A percentile compares a stretch with the other conserved stretches of the same genome.
Conservation (phyloP, 2,329 filamentous ascomycete species). For the Ciborinia camelliae region DNA sequence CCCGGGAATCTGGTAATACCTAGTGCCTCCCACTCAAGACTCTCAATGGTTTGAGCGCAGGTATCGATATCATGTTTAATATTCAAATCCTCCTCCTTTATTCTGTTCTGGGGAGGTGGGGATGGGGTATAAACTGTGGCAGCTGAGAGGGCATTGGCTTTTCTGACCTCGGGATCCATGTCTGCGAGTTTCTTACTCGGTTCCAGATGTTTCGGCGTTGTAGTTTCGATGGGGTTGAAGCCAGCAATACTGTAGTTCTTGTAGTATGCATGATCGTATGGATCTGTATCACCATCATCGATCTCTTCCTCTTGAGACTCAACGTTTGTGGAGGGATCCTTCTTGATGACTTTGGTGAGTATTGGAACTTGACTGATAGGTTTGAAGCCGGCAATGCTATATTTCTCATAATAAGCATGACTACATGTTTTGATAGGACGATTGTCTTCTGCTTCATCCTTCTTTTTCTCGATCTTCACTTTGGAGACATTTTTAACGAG, state of each 20-base stretch:
- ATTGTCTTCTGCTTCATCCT: background rate
- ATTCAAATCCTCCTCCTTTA: background rate
- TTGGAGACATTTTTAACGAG: no score
- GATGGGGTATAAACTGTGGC: background rate
- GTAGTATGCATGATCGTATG: background rate
- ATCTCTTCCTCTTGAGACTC: no score
- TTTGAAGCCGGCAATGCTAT: background rate
- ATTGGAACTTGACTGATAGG: no score
- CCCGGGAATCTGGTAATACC: background rate
- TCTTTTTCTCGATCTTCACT: no score
- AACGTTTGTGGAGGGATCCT: no score
- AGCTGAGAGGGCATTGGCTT: background rate
- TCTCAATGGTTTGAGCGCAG: background rate
- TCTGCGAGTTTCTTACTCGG: no score
- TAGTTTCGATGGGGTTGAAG: background rate
- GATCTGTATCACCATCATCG: no score
- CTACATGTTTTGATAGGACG: background rate
- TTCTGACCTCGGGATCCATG: background rate
- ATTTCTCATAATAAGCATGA: background rate
- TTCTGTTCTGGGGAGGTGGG: background rate
- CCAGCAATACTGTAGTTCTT: background rate
- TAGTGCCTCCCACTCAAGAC: background rate
- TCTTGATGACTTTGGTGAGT: background rate
- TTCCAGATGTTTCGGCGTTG: no score
- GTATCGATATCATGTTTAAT: background rate